Conservation (phyloP, 176 grass and related monocot species). For the Raddia guianensis region DNA sequence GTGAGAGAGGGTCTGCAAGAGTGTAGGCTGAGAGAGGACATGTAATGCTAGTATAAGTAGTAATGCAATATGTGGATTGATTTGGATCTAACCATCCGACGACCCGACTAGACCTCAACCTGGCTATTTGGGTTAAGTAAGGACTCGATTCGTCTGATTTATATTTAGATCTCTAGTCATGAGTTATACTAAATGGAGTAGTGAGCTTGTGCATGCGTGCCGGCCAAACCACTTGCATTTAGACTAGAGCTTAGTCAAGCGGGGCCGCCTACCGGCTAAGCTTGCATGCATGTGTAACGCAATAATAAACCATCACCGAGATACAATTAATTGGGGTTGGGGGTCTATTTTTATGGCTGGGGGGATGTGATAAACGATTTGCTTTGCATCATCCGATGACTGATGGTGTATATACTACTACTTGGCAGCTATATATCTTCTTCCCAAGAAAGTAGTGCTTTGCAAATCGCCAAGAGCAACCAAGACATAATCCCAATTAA, state of each 20-base stretch:
- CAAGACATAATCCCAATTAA: no score
- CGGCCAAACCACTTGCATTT: constrained; percentile 8
- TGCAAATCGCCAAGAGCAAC: neutral
- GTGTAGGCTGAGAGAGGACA: no score
- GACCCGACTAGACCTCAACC: no score
- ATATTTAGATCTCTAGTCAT: no score
- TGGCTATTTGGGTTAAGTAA: no score
- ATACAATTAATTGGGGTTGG: neutral
- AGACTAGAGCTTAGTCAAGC: neutral
- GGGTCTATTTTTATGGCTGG: neutral
- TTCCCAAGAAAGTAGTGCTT: neutral
- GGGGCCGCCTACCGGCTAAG: neutral
- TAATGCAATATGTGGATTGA: no score
- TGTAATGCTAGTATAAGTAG: no score
- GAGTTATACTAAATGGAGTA: neutral
- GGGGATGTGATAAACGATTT: neutral
- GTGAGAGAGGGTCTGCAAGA: no score
- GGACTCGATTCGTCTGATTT: no score
- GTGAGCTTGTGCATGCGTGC: neutral
- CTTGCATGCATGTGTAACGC: neutral
- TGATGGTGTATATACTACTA: neutral
- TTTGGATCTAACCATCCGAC: no score
- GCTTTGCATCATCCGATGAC: neutral
- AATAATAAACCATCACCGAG: constrained; percentile 3
- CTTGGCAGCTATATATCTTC: neutral